phyloP scores from a whole-genome alignment of 1,284 basidiomycete species.

The Sutorius eximius region DNA sequence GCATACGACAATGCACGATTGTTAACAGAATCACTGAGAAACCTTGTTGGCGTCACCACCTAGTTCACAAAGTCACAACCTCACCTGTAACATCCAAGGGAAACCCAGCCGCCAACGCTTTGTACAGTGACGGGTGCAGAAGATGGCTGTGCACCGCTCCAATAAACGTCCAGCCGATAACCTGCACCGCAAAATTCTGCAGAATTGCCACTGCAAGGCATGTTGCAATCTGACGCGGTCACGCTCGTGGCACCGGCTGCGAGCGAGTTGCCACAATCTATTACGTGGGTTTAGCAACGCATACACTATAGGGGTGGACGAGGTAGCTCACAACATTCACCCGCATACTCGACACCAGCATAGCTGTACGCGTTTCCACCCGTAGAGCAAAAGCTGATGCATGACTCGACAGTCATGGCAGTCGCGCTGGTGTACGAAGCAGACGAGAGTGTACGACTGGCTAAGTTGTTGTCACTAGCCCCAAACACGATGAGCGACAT shows the following conservation, averaged over 20 bases:
- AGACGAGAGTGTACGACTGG: conserved; percentile 51
- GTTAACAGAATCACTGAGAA: too few relatives aligned
- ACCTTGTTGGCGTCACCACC: too few relatives aligned
- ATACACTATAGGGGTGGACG: not conserved
- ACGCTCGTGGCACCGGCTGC: conserved; percentile 46
- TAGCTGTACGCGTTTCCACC: conserved; percentile 49
- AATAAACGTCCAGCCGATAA: conserved; percentile 61
- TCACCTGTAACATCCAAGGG: too few relatives aligned
- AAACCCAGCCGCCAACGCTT: too few relatives aligned
- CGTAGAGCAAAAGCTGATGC: conserved; percentile 57
- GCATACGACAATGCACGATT: too few relatives aligned
- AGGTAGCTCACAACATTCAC: conserved; percentile 57
- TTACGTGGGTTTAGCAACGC: not conserved
- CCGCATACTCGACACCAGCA: conserved; percentile 60
- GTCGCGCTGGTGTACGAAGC: conserved; percentile 44
- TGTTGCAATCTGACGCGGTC: conserved; percentile 55
- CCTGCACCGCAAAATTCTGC: conserved; percentile 61
- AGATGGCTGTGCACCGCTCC: conserved; percentile 56
- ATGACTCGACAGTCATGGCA: conserved; percentile 63
- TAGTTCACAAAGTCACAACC: not conserved
- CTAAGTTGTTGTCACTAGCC: conserved; percentile 47
- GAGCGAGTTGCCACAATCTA: conserved; percentile 64
- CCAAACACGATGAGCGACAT: not conserved
- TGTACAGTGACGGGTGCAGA: conserved; percentile 28
- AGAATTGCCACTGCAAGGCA: conserved; percentile 60